Base-by-base conservation (phyloP, 2,329 filamentous ascomycete genomes). In the Apiospora koreana region DNA sequence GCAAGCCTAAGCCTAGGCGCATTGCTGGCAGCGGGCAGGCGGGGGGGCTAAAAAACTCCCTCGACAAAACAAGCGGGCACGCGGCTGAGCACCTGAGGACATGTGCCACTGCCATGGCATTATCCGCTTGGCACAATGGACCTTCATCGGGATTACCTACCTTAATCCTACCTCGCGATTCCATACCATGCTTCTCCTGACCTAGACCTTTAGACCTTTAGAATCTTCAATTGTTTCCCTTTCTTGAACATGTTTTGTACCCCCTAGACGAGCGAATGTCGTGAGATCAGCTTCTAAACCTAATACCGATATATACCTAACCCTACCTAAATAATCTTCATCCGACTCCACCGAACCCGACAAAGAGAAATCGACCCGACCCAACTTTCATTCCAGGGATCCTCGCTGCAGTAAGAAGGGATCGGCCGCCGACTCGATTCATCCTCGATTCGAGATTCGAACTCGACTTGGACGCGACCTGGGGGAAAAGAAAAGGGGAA, bases 301-400 rank as follows among this genome's bases (percentile, higher is more conserved):
- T 62, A 62, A 62, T 62, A 58, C 28, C 28, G 8, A 58, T 8
- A 54, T 35, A 58, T 28, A 31, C 28, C 50, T n/a, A n/a, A n/a
- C n/a, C n/a, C n/a, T n/a, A 38, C 54, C 31, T 62, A 62, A 62
- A 38, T 62, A 62, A 62, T 62, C 38, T 21, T 21, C 54, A 10
- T n/a, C 54, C 54, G 21, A 38, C 31, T 31, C 54, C 31, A 62
- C 54, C 31, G 8, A 38, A 38, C 31, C 31, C 50, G 28, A 58
- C 54, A 62, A 62, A 62, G 21, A 62, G 54, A 62, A 28, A 38
- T 8, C 31, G 54, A 62, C 18, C n/a, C 31, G 54, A 62, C 54
- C 54, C 54, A 62, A n/a, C 54, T 62, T 62, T 62, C 31, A 38
- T 62, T 38, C 31, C 54, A 62, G 54, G 54, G 54, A 62, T 62